Evolutionary conservation across 129 eudicot species (phyloP).

Genomic region (Apium graveolens): DNA sequence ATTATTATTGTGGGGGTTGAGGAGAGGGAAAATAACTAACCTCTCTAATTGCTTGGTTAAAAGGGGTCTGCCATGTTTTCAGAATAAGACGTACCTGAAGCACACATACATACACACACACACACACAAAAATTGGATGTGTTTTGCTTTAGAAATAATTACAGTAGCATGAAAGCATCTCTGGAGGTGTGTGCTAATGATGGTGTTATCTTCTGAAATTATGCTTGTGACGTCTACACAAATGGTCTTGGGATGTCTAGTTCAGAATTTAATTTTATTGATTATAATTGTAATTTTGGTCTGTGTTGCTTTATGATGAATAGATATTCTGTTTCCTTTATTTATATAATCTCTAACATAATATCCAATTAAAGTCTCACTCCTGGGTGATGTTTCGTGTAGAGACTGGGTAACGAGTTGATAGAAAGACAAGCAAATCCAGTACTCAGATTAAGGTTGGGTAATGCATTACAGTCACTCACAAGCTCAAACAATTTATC

Average conservation of each 20-base stretch:
- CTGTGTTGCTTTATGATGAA: not conserved
- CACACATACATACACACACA: not conserved
- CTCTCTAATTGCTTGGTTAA: not conserved
- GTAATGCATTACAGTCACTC: conserved; percentile 64
- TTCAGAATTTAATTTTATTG: not conserved
- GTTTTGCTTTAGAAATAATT: not conserved
- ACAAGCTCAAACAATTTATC: conserved; percentile 63
- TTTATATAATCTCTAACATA: not conserved
- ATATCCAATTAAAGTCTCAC: not conserved
- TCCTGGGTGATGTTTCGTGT: not conserved
- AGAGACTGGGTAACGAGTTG: conserved; percentile 70
- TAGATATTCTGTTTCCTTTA: not conserved
- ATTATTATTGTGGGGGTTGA: not conserved
- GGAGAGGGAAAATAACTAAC: not conserved
- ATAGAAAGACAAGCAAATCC: conserved; percentile 70
- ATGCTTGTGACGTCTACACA: not conserved
- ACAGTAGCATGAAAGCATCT: not conserved
- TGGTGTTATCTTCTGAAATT: not conserved
- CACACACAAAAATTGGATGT: not conserved
- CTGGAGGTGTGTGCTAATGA: not conserved
- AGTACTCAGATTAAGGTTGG: conserved; percentile 54
- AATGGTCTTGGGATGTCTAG: not conserved
- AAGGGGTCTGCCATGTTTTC: not conserved
- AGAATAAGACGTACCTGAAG: not conserved
- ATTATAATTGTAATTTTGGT: not conserved